These are phyloP conservation scores for Ophiostoma sp. DNA, from an alignment of 2,329 filamentous ascomycete genomes.

Conservation along the genomic window DNA sequence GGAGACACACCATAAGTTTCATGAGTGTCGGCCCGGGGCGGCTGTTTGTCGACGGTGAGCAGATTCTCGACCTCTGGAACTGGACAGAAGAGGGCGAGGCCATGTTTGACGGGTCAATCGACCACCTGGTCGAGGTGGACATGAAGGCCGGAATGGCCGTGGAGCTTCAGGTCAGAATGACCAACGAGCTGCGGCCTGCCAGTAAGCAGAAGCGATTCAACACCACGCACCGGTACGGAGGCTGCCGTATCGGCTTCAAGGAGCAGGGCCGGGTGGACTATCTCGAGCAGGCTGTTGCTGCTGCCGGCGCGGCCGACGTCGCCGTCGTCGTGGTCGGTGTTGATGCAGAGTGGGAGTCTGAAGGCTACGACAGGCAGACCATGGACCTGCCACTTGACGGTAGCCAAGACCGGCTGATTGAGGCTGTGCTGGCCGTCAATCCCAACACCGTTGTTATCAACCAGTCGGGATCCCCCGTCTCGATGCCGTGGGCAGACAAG, in stretches of 20 bases:
- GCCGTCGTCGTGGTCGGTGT: conserved; percentile 64
- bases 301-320: conserved; percentile 53
- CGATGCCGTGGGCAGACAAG: conserved; percentile 62
- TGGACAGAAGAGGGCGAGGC: conserved; percentile 65
- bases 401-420: conserved; percentile 52
- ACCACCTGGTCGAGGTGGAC: conserved; percentile 55
- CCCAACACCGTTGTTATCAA: conserved; percentile 53
- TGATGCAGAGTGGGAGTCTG: conserved; percentile 70
- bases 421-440: neutral
- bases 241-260: conserved; percentile 66
- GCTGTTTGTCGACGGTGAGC: conserved; percentile 53
- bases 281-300: conserved; percentile 46
- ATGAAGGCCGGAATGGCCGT: conserved; percentile 56
- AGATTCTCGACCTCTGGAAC: conserved; percentile 61
- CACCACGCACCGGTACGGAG: conserved; percentile 61
- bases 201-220: conserved; percentile 53
- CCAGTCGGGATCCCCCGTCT: conserved; percentile 62
- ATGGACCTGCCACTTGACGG: conserved; percentile 55
- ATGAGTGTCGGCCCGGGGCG: conserved; percentile 61
- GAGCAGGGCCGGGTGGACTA: conserved; percentile 57
- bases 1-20: conserved; percentile 61
- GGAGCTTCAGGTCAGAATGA: conserved; percentile 39
- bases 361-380: conserved; percentile 61
- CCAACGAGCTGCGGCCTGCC: conserved; percentile 58
- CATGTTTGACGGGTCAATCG: conserved; percentile 64